Evolutionary conservation across 352 stramenopile genomes (phyloP).

Genomic region (Globisporangium alternatum): DNA sequence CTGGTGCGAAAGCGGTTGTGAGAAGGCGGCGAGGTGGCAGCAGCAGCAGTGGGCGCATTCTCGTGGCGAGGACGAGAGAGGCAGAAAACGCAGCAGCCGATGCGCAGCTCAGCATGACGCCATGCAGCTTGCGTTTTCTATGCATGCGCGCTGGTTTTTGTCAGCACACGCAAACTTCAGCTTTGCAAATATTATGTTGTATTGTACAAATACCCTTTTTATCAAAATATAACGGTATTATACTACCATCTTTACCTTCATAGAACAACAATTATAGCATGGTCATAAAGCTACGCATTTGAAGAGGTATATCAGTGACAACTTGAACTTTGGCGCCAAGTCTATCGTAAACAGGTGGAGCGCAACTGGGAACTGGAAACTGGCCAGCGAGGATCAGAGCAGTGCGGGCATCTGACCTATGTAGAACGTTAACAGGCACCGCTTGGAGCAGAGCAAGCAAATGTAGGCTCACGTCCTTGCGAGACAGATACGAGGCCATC

Average conservation of each 20-base stretch:
- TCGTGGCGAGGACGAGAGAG: slow-evolving; percentile 3
- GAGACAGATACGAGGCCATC: too few relatives aligned
- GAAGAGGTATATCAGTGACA: not conserved
- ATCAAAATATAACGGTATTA: not conserved
- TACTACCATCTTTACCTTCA: not conserved
- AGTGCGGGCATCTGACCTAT: not conserved
- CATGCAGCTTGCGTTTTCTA: slow-evolving; percentile 15
- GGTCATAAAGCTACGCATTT: not conserved
- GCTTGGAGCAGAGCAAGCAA: too few relatives aligned
- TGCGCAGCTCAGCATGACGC: not conserved
- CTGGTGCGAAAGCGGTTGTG: slow-evolving; percentile 17
- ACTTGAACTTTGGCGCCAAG: slow-evolving; percentile 15
- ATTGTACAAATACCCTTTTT: not conserved
- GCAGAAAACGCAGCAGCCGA: not conserved
- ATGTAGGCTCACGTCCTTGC: too few relatives aligned
- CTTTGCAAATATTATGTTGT: not conserved
- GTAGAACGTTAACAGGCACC: too few relatives aligned
- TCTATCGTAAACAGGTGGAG: slow-evolving; percentile 4
- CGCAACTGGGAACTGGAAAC: not conserved
- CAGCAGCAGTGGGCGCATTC: not conserved
- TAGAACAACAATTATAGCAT: not conserved
- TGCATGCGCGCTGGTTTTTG: not conserved
- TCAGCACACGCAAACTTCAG: slow-evolving; percentile 17
- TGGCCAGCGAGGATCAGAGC: not conserved
- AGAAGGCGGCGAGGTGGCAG: too few relatives aligned